These are phyloP conservation scores for Colletotrichum cordylinicola DNA, from an alignment of 2,329 filamentous ascomycete genomes.

Conservation along the genomic window DNA sequence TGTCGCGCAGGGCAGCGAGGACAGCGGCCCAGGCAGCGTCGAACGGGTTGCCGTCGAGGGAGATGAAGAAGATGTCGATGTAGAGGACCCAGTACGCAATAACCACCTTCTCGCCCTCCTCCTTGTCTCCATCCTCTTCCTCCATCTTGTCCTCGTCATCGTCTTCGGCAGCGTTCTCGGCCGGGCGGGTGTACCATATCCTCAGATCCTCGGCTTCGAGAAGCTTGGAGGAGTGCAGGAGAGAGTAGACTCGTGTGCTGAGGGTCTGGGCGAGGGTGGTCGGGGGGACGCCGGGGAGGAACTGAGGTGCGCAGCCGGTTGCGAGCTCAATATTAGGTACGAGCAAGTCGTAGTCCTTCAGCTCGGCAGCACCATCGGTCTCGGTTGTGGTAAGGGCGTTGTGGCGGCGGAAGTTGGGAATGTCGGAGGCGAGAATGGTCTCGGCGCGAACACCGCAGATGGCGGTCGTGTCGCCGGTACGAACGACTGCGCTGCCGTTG, in stretches of 20 bases:
- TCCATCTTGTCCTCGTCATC: conserved; percentile 40
- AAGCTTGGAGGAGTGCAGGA: conserved; percentile 75
- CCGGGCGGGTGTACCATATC: conserved; percentile 69
- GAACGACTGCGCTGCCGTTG: conserved; percentile 87
- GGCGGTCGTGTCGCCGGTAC: conserved; percentile 89
- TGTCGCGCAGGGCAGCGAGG: conserved; percentile 80
- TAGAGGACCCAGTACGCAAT: conserved; percentile 96
- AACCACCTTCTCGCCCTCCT: conserved; percentile 45
- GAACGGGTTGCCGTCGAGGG: conserved; percentile 88
- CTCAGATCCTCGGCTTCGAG: conserved; percentile 72
- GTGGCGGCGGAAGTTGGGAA: conserved; percentile 67
- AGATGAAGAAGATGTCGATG: conserved; percentile 94
- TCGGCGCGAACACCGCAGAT: conserved; percentile 92
- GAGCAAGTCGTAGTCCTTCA: conserved; percentile 72
- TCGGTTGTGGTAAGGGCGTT: conserved; percentile 28
- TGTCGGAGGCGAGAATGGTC: conserved; percentile 76
- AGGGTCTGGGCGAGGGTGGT: conserved; percentile 82
- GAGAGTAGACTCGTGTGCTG: conserved; percentile 77
- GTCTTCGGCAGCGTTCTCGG: conserved; percentile 51
- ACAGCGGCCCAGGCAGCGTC: conserved; percentile 90
- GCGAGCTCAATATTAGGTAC: conserved; percentile 94
- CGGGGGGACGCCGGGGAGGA: conserved; percentile 84
- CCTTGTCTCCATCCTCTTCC: conserved; percentile 37
- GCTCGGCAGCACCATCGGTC: conserved; percentile 43
- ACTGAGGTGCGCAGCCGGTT: conserved; percentile 87